Percentiles rank a stretch among this genome's conserved stretches.
These are phyloP conservation scores for Corrigiola litoralis DNA, from an alignment of 179 eudicot species.

Conservation along the genomic window DNA sequence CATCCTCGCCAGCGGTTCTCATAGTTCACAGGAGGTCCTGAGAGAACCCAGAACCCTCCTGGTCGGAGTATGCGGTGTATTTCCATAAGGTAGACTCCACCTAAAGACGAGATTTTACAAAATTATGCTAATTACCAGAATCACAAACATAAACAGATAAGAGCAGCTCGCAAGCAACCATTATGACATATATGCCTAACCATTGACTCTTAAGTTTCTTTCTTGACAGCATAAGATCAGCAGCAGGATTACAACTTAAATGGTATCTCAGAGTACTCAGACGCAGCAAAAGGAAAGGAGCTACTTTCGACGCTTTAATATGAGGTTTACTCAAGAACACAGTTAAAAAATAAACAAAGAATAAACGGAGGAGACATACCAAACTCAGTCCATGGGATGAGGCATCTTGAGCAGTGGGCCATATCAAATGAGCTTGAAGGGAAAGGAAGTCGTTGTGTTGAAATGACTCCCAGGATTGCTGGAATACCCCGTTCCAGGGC, in stretches of 20 bases:
- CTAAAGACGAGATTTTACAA: slow-evolving; percentile 24
- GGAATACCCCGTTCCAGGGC: slow-evolving; percentile 99
- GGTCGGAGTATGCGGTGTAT: slow-evolving; percentile 87
- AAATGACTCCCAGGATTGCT: slow-evolving; percentile 82
- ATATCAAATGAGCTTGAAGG: slow-evolving; percentile 94
- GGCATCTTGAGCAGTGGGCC: slow-evolving; percentile 99
- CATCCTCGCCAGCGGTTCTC: slow-evolving; percentile 77
- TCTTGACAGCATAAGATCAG: too few species aligned
- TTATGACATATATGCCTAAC: too few species aligned
- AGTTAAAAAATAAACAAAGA: neutral
- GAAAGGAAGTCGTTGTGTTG: slow-evolving; percentile 93
- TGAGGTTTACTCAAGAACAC: neutral
- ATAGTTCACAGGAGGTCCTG: slow-evolving; percentile 95
- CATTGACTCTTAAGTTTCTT: too few species aligned
- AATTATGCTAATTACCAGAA: neutral
- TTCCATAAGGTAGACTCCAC: slow-evolving; percentile 89
- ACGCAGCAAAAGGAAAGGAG: neutral
- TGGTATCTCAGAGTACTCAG: neutral
- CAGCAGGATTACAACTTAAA: too few species aligned
- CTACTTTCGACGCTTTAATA: neutral
- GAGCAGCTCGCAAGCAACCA: too few species aligned
- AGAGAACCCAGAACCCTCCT: slow-evolving; percentile 98
- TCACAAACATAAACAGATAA: too few species aligned
- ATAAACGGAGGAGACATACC: slow-evolving; percentile 38
- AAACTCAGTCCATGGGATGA: slow-evolving; percentile 97